Base-by-base conservation (phyloP, 768 basidiomycete genomes). In the Saitozyma sp. region DNA sequence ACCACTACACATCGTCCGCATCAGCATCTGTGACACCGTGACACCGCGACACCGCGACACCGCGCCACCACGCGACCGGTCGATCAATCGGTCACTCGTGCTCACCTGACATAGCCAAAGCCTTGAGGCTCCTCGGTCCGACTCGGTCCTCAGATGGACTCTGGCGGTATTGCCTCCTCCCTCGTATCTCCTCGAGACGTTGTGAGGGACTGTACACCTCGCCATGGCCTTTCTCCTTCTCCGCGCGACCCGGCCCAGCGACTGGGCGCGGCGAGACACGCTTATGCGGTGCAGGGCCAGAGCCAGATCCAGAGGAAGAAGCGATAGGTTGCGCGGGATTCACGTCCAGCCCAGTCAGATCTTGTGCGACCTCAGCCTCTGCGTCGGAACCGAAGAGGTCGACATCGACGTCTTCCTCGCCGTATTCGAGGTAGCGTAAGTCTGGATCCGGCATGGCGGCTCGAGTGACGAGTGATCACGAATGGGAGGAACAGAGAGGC, bases 371-470 rank as follows among this genome's bases (percentile, higher is more conserved):
- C n/a, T 14, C 37, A 3, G 50, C 29, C 9, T 62, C 60, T 46
- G 40, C 16, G 17, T 62, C 65, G 13, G 64, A 64, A 8, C 62
- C 69, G 62, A 74, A 74, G 19, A 71, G 55, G 54, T 68, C 62
- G 43, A 5, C 42, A 17, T 61, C 64, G 20, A 61, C 43, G 14
- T 68, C 71, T 58, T 69, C 68, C 50, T 73, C 71, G 9, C 64
- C 71, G 55, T 73, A 73, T 42, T 73, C 71, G 9, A 69, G 66
- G 29, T 29, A 29, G 29, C 29, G 29, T 29, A 29, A 29, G 29
- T 29, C 29, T 29, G 29, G 5, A 29, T 29, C 5, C 29, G 29
- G 29, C 29, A 29, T 29, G 29, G 2, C 29, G 29, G 29, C 29
- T 29, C 29, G 29, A 29, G 29, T 29, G 29, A 29, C 29, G 29